A percentile compares a stretch with the other conserved stretches of the same genome.
These are phyloP conservation scores for Pseudogymnoascus sp. DNA, from an alignment of 2,329 filamentous ascomycete genomes.

Conservation along the genomic window DNA sequence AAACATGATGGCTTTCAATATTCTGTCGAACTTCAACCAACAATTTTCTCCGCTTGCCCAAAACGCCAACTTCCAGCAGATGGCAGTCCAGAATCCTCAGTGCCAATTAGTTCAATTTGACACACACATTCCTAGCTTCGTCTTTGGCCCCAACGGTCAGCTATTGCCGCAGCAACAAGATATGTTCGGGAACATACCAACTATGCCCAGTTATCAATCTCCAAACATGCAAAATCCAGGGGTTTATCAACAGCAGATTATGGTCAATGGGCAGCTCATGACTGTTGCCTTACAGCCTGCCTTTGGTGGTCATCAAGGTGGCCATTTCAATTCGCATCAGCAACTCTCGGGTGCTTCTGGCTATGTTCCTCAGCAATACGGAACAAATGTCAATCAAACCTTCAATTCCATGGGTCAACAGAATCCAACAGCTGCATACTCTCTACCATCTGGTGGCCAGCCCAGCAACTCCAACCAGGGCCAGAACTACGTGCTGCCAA, in stretches of 20 bases:
- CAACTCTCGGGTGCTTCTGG: not conserved
- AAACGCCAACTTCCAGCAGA: not conserved
- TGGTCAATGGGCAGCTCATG: not conserved
- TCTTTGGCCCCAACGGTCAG: not conserved
- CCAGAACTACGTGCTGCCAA: not conserved
- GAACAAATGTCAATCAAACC: not conserved
- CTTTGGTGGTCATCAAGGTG: not conserved
- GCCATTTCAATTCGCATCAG: not conserved
- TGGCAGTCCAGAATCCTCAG: not conserved
- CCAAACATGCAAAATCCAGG: not conserved
- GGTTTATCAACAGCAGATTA: not conserved
- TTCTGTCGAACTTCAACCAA: not conserved
- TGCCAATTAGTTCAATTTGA: not conserved
- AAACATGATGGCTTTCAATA: not conserved
- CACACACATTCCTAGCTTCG: not conserved
- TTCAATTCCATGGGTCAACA: constrained; percentile 3
- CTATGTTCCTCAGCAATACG: not conserved
- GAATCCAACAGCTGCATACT: not conserved
- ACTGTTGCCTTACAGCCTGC: not conserved
- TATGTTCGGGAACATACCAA: not conserved
- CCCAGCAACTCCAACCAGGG: not conserved
- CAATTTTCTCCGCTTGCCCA: not conserved
- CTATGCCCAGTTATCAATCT: not conserved
- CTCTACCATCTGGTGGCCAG: not conserved
- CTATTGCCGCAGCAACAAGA: not conserved